These are phyloP conservation scores for Nicotiana attenuata DNA, from an alignment of 257 asterid species.

Conservation along the genomic window DNA sequence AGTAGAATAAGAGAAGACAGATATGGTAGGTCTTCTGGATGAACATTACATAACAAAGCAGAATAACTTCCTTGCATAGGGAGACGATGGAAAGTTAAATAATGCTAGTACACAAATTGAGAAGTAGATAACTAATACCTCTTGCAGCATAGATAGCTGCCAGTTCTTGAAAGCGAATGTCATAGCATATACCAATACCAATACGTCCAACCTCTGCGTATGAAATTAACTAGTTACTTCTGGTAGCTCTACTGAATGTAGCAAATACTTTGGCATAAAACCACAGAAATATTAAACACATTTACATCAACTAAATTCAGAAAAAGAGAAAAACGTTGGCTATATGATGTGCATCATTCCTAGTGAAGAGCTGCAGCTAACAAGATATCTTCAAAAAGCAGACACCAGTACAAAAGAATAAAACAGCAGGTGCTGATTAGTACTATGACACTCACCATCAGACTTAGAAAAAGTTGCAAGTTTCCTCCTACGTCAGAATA, in stretches of 20 bases:
- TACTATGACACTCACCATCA: not conserved
- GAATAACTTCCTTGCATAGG: not conserved
- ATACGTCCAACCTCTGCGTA: slow-evolving; percentile 77
- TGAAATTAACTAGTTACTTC: slow-evolving; percentile 18
- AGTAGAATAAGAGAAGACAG: not conserved
- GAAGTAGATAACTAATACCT: slow-evolving; percentile 37
- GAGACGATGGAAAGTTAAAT: not conserved
- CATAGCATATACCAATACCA: slow-evolving; percentile 86
- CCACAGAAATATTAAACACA: not conserved
- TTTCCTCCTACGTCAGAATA: not conserved
- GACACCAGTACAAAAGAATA: not conserved
- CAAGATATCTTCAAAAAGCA: not conserved
- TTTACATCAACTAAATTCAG: not conserved
- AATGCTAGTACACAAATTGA: slow-evolving; percentile 6
- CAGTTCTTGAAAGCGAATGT: slow-evolving; percentile 78
- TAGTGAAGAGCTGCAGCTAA: not conserved
- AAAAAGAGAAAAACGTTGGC: not conserved
- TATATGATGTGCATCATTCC: not conserved
- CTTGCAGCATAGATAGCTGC: slow-evolving; percentile 82
- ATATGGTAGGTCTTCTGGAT: not conserved
- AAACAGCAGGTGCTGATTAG: not conserved
- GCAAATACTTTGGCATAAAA: not conserved
- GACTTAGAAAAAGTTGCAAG: not conserved
- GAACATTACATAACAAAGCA: not conserved
- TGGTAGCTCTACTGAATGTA: not conserved